A percentile compares a stretch with the other conserved stretches of the same genome.
Conservation (phyloP, 2,329 filamentous ascomycete genomes). For the Incumbomyces delicatus region DNA sequence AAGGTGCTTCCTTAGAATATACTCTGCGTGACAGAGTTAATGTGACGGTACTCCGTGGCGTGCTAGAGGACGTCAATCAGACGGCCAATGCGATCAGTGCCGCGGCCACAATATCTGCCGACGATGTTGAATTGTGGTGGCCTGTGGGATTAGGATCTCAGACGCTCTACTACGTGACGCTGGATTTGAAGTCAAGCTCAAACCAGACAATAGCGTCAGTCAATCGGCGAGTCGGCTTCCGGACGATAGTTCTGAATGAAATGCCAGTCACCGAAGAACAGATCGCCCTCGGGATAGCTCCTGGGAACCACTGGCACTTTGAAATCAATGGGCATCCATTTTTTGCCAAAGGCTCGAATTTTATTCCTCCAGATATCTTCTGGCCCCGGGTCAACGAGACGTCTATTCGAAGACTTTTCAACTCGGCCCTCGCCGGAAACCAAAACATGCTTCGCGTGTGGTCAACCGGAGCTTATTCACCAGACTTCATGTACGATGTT, state of each 20-base stretch:
- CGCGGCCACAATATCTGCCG: conserved; percentile 37
- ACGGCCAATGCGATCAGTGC: conserved; percentile 36
- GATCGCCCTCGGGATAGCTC: conserved; percentile 44
- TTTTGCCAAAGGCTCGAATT: conserved; percentile 55
- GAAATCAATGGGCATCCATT: conserved; percentile 56
- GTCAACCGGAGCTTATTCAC: conserved; percentile 50
- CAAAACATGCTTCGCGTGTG: conserved; percentile 58
- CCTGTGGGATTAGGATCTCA: conserved; percentile 48
- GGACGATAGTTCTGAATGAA: conserved; percentile 52
- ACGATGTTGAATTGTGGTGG: conserved; percentile 48
- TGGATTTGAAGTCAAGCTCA: conserved; percentile 34
- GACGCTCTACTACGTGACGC: conserved; percentile 46
- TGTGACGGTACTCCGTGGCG: conserved; percentile 16
- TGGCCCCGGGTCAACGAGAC: conserved; percentile 49
- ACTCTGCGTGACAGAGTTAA: conserved; percentile 33
- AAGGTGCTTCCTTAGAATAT: conserved; percentile 36
- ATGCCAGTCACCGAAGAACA: conserved; percentile 46
- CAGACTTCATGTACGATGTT: conserved; percentile 54
- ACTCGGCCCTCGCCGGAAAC: conserved; percentile 47
- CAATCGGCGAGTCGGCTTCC: conserved; percentile 49
- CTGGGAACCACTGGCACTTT: conserved; percentile 54
- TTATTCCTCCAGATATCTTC: conserved; percentile 54
- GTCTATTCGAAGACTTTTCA: conserved; percentile 44
- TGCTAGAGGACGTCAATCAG: conserved; percentile 32
- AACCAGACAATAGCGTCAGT: conserved; percentile 34